Conservation (phyloP, 179 eudicot genomes). For the Spergularia azorica region DNA sequence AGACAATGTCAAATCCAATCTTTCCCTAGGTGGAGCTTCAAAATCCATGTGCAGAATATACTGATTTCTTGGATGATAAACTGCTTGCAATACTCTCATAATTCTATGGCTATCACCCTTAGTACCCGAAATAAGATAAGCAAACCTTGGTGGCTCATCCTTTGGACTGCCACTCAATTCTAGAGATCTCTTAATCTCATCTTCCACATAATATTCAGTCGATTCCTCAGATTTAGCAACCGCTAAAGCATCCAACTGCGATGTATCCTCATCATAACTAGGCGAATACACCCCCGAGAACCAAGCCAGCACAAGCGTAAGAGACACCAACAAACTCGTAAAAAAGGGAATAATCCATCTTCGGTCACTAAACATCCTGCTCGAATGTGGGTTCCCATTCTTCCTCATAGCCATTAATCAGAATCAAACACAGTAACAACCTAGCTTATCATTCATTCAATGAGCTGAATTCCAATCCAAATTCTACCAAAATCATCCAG, state of each 20-base stretch:
- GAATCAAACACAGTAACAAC: background rate
- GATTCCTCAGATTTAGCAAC: constrained; percentile 31
- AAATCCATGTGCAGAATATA: constrained; percentile 78
- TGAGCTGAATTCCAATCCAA: background rate
- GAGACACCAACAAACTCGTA: constrained; percentile 54
- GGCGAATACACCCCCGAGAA: constrained; percentile 54
- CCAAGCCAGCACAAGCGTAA: constrained; percentile 50
- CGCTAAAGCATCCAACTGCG: constrained; percentile 34
- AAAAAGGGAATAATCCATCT: constrained; percentile 73
- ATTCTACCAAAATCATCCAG: background rate
- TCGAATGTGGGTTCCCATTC: constrained; percentile 50
- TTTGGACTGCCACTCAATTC: constrained; percentile 22
- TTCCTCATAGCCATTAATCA: constrained; percentile 46
- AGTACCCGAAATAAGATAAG: constrained; percentile 69
- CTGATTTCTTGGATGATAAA: constrained; percentile 81
- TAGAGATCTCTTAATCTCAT: constrained; percentile 47
- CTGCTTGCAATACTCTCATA: constrained; percentile 60
- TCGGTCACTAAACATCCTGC: constrained; percentile 54
- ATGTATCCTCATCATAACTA: constrained; percentile 40
- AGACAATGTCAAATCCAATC: constrained; percentile 54
- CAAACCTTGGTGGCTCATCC: constrained; percentile 61
- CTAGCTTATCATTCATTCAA: constrained; percentile 15
- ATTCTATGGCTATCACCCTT: constrained; percentile 60
- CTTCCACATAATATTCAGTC: constrained; percentile 51
- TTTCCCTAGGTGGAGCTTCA: constrained; percentile 64